Evolutionary conservation across 2,329 filamentous ascomycete species (phyloP).

Genomic region (Bipolaris sorokiniana): DNA sequence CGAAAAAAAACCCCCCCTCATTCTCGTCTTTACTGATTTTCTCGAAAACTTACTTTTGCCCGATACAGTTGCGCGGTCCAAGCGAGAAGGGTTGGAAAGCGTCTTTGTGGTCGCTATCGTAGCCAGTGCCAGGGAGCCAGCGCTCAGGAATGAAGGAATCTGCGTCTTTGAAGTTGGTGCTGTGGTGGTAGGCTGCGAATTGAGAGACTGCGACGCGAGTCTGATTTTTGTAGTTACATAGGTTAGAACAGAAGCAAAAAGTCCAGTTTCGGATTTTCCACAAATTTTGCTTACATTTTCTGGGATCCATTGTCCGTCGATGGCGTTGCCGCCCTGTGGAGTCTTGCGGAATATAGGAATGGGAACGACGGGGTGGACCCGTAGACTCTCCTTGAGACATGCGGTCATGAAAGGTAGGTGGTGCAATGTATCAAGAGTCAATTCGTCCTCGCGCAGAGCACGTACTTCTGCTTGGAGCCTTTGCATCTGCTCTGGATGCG

Average conservation of each 20-base stretch:
- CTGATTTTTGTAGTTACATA: background rate
- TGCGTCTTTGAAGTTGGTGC: background rate
- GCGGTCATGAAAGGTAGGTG: slow-evolving; percentile 50
- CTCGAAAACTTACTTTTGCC: slow-evolving; percentile 40
- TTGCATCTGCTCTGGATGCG: slow-evolving; percentile 23
- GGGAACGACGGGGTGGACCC: slow-evolving; percentile 38
- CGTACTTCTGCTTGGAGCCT: slow-evolving; percentile 31
- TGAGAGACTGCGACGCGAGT: background rate
- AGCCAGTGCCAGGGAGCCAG: slow-evolving; percentile 38
- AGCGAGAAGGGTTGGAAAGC: slow-evolving; percentile 33
- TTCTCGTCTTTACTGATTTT: no score
- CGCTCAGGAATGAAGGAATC: slow-evolving; percentile 41
- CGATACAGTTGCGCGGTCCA: slow-evolving; percentile 41
- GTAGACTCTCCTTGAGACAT: slow-evolving; percentile 53
- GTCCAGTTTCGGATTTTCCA: slow-evolving; percentile 10
- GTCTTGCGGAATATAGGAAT: slow-evolving; percentile 38
- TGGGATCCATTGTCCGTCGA: slow-evolving; percentile 44
- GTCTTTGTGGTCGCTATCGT: slow-evolving; percentile 29
- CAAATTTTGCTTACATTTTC: slow-evolving; percentile 25
- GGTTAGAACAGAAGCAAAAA: background rate
- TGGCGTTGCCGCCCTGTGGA: slow-evolving; percentile 31
- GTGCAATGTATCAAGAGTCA: slow-evolving; percentile 24
- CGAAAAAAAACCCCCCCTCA: no score
- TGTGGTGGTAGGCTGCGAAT: background rate
- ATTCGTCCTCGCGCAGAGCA: slow-evolving; percentile 10